Conservation (phyloP, 495 filamentous ascomycete genomes). For the Hypoxylon crocopeplum region DNA sequence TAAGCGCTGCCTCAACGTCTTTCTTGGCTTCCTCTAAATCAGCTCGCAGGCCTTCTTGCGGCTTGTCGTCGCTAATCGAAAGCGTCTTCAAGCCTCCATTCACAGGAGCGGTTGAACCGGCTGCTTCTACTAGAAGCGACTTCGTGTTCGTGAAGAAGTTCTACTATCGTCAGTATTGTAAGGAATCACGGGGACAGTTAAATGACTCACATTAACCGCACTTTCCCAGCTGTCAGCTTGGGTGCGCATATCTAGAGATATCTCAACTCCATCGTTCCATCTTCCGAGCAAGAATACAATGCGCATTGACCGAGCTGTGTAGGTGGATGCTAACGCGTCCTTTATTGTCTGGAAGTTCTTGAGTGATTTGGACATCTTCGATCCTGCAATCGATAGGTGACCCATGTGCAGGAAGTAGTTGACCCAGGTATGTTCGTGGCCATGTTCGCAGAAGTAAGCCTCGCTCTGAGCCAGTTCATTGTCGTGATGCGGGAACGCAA, state of each 20-base stretch:
- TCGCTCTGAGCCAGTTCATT: slow-evolving; percentile 96
- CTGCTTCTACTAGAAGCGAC: slow-evolving; percentile 58
- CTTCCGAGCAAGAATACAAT: slow-evolving; percentile 87
- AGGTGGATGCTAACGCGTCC: slow-evolving; percentile 76
- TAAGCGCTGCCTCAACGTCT: slow-evolving; percentile 70
- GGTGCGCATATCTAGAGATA: slow-evolving; percentile 80
- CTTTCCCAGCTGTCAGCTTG: slow-evolving; percentile 80
- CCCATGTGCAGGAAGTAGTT: slow-evolving; percentile 98
- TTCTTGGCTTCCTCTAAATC: slow-evolving; percentile 68
- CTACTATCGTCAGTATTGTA: slow-evolving; percentile 36
- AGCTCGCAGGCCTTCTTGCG: slow-evolving; percentile 37
- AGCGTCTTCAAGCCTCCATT: slow-evolving; percentile 54
- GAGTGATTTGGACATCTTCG: slow-evolving; percentile 93
- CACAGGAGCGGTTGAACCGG: slow-evolving; percentile 29
- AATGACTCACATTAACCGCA: slow-evolving; percentile 65
- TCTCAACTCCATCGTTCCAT: slow-evolving; percentile 92
- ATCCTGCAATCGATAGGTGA: slow-evolving; percentile 86
- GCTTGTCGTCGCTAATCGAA: slow-evolving; percentile 44
- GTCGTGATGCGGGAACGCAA: slow-evolving; percentile 95
- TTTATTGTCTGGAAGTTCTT: slow-evolving; percentile 98
- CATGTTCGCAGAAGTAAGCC: slow-evolving; percentile 72
- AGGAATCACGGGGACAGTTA: background rate
- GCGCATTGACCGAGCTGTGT: slow-evolving; percentile 80
- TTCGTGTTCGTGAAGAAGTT: slow-evolving; percentile 90
- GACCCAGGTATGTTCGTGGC: slow-evolving; percentile 77